Evolutionary conservation across 1,139 yeast species (phyloP).

Genomic region (Pichia sp.): DNA sequence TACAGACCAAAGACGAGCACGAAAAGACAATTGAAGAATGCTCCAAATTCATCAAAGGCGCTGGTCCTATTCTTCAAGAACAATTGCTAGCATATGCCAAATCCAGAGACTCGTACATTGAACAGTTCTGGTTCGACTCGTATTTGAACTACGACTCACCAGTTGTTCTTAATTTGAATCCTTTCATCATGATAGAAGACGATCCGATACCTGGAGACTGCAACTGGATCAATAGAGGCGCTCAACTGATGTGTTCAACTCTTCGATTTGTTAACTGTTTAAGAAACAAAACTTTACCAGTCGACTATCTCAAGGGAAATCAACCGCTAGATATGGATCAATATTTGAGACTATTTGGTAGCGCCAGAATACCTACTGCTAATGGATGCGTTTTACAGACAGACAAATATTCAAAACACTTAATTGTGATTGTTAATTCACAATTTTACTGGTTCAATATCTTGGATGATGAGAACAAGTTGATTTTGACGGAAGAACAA

Average conservation of each 20-base stretch:
- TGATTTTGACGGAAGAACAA: slow-evolving; percentile 66
- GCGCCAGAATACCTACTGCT: slow-evolving; percentile 75
- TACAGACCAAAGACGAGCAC: slow-evolving; percentile 69
- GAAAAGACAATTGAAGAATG: slow-evolving; percentile 54
- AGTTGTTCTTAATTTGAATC: slow-evolving; percentile 80
- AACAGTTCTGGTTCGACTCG: slow-evolving; percentile 90
- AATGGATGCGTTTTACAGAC: slow-evolving; percentile 82
- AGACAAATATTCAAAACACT: slow-evolving; percentile 66
- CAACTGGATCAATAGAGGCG: slow-evolving; percentile 73
- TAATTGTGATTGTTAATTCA: slow-evolving; percentile 76
- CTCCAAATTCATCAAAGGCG: slow-evolving; percentile 40
- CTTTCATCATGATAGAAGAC: slow-evolving; percentile 80
- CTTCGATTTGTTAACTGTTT: slow-evolving; percentile 73
- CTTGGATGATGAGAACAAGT: slow-evolving; percentile 59
- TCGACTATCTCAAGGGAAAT: slow-evolving; percentile 60
- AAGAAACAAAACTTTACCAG: slow-evolving; percentile 66
- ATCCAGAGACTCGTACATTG: slow-evolving; percentile 69
- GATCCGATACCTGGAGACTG: slow-evolving; percentile 78
- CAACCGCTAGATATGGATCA: slow-evolving; percentile 82
- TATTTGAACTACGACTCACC: slow-evolving; percentile 82
- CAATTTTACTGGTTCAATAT: slow-evolving; percentile 95
- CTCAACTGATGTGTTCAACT: slow-evolving; percentile 70
- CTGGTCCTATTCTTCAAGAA: slow-evolving; percentile 55
- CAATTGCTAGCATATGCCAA: slow-evolving; percentile 57
- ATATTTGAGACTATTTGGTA: slow-evolving; percentile 76